A percentile compares a stretch with the other conserved stretches of the same genome.
These are phyloP conservation scores for Neonectria neomacrospora DNA, from an alignment of 2,329 filamentous ascomycete genomes.

Conservation along the genomic window DNA sequence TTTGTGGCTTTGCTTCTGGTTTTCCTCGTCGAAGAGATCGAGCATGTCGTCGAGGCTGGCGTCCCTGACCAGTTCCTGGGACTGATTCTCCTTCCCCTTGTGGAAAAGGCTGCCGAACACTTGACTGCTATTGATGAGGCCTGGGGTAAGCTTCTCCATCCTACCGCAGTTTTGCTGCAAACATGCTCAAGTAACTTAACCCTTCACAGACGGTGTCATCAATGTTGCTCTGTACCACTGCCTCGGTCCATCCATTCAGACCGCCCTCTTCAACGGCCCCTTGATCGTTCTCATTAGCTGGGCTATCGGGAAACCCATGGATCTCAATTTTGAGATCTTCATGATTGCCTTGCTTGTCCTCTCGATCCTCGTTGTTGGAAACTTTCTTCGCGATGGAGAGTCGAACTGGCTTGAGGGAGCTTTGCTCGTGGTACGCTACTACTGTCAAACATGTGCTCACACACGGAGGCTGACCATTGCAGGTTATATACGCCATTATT, in stretches of 20 bases:
- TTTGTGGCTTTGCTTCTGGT: constrained; percentile 74
- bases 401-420: constrained; percentile 81
- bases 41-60: constrained; percentile 54
- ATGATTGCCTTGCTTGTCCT: constrained; percentile 79
- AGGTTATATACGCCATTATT: constrained; percentile 57
- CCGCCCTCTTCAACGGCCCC: constrained; percentile 78
- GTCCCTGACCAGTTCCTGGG: constrained; percentile 53
- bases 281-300: constrained; percentile 78
- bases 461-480: not conserved
- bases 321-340: constrained; percentile 80
- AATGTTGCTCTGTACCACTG: constrained; percentile 79
- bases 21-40: constrained; percentile 74
- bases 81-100: constrained; percentile 73
- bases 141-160: constrained; percentile 53
- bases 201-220: constrained; percentile 64
- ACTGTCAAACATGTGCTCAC: accelerated
- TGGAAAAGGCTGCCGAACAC: constrained; percentile 78
- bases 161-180: not conserved
- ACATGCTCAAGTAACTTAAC: not conserved
- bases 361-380: constrained; percentile 78
- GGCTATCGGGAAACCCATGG: constrained; percentile 72
- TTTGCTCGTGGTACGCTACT: constrained; percentile 67
- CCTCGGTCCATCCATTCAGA: constrained; percentile 79
- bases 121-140: constrained; percentile 77
- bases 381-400: constrained; percentile 79